Base-by-base conservation (phyloP, 2,329 filamentous ascomycete species). In the Calonectria henricotiae region DNA sequence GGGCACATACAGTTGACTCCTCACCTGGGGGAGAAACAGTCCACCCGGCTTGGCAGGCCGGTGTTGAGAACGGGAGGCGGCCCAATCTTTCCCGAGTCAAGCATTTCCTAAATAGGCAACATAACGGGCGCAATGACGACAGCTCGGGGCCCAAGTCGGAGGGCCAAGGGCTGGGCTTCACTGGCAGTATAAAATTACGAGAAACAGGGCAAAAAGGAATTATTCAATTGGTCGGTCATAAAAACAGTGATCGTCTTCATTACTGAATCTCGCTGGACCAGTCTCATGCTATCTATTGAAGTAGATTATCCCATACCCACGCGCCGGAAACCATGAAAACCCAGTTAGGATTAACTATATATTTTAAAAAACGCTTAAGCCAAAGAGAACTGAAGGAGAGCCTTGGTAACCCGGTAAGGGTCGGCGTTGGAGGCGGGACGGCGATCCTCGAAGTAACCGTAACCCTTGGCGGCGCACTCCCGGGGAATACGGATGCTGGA, bases 401-500 rank as follows among this genome's bases (percentile, higher is more conserved):
- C 93, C 84, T 91, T 93, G 73, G 93, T 94, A 69, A 90, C 86
- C 85, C 94, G 93, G 86, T 97, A 96, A 71, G 94, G 94, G 84
- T 95, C 93, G 74, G 91, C 94, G 84, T 96, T 97, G 80, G 93
- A 96, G 67, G 95, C 95, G 68, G 92, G 92, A 74, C 92, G 90
- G 81, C 93, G 89, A 75, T 95, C 92, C 85, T 98, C 95, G 76
- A 98, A 98, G 90, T 98, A 98, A 74, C 95, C 95, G 86, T 93
- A 96, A 84, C 94, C 94, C 84, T 97, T 94, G 82, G 93, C 91
- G 60, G 93, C 95, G 78, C 89, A 90, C 79, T 94, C 91, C 79
- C 95, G 92, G 78, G 95, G 95, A 78, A 99, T 96, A 83, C 96
- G 94, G 80, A 98, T 95, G 44, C 93, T 97, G 70, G 94, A 92